Evolutionary conservation across 2,329 filamentous ascomycete genomes (phyloP).

Genomic region (Pyrenochaeta sp.): DNA sequence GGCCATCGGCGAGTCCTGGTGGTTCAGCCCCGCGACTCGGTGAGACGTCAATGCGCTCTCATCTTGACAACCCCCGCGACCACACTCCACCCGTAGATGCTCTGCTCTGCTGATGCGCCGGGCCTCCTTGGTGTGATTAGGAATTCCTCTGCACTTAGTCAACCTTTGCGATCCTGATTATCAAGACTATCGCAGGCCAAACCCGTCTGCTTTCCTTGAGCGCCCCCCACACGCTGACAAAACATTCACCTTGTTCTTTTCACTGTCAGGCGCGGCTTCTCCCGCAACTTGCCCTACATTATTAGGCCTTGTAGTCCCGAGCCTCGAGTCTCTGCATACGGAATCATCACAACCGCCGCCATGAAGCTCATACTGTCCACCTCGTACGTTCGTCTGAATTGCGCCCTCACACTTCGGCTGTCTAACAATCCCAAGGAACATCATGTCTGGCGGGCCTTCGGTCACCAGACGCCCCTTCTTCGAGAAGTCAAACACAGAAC

Average conservation of each 20-base stretch:
- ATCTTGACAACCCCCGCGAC: constrained; percentile 12
- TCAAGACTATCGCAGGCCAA: not conserved
- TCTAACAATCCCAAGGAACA: constrained; percentile 76
- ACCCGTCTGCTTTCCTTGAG: constrained; percentile 4
- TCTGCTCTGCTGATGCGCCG: not conserved
- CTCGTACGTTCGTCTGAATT: constrained; percentile 68
- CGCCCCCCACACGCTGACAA: constrained; percentile 30
- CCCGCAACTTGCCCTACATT: not conserved
- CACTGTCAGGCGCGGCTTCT: not conserved
- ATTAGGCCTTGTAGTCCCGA: not conserved
- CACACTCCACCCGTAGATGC: not conserved
- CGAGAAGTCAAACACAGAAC: constrained; percentile 89
- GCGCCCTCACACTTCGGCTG: constrained; percentile 8
- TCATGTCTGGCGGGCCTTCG: constrained; percentile 83
- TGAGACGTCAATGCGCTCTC: constrained; percentile 32
- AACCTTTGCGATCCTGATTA: not conserved
- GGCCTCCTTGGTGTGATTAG: not conserved
- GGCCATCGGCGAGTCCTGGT: constrained; percentile 22
- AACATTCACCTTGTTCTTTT: constrained; percentile 12
- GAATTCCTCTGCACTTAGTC: not conserved
- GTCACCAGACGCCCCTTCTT: constrained; percentile 81
- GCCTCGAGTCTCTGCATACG: not conserved
- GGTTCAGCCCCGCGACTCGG: constrained; percentile 31
- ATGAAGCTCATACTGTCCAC: constrained; percentile 88
- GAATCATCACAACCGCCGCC: constrained; percentile 48